Evolutionary conservation across 2,329 filamentous ascomycete species (phyloP), one percentile per base, ranked within the genome.

Genomic region (Colletotrichum scovillei): DNA sequence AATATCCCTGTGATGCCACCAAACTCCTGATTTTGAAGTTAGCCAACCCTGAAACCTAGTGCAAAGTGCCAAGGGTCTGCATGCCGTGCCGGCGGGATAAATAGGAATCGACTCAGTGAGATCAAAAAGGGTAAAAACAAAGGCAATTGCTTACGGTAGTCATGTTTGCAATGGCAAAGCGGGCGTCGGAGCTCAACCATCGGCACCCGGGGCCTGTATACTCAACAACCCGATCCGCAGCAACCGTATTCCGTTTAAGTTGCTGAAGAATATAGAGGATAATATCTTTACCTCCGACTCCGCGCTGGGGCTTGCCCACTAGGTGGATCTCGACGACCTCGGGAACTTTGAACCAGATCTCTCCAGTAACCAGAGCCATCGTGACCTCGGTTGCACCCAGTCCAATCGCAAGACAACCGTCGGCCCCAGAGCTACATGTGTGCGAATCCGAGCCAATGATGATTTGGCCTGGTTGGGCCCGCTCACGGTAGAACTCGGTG

Each of bases 1-100:
- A 85, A 86, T 11, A 86, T 79, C 1, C 84, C 84, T 0, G 82
- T 84, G 42, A 86, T 82, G 5, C 80, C 84, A 1, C 85, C 84
- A 53, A 87, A 83, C 72, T 87, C 84, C 26, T 67, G 46, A 26
- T 7, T 28, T 22, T 3, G 22, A 24, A 5, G 53, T 76, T 79
- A 38, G 26, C 16, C 16, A 38, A 69, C 30, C 58, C 52, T 19
- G 67, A 30, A 42, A n/a, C 11, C 24, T 35, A 7, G 19, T 60
- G 24, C 57, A 38, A n/a, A 32, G 16, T 38, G 46, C 30, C 38
- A 58, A 26, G 22, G 53, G 22, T 12, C 26, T 16, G 19, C 6
- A 11, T 11, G 42, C 19, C 42, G 8, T 49, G 42, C 42, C 42
- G 7, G 19, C 42, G 19, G 38, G 38, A 42, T 42, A 19, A 42